These are phyloP conservation scores for Bassia scoparia DNA, from an alignment of 148 eudicot species.

Conservation along the genomic window DNA sequence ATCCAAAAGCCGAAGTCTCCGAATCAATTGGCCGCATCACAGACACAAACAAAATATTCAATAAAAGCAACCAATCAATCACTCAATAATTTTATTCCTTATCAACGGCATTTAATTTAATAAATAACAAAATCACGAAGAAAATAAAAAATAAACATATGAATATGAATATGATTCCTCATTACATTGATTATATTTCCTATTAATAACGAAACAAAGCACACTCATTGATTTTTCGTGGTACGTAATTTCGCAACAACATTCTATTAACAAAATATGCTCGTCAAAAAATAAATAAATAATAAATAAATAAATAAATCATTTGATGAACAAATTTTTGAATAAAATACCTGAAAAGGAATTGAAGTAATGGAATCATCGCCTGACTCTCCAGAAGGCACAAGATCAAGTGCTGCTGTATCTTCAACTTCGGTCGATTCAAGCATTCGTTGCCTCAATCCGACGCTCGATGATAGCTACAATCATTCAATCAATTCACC, in stretches of 20 bases:
- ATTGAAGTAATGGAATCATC: constrained; percentile 51
- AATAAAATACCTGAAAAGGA: constrained; percentile 68
- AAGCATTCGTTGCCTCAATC: constrained; percentile 35
- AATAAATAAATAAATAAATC: too few relatives aligned
- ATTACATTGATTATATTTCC: too few relatives aligned
- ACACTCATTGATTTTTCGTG: neutral
- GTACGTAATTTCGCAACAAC: neutral
- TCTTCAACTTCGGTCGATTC: constrained; percentile 31
- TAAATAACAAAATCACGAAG: neutral
- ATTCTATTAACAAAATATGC: too few relatives aligned
- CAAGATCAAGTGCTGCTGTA: constrained; percentile 34
- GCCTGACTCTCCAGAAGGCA: constrained; percentile 64
- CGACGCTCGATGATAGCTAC: constrained; percentile 33
- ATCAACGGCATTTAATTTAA: neutral
- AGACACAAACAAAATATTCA: neutral
- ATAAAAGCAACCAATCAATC: neutral
- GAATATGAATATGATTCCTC: too few relatives aligned
- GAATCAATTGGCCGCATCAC: neutral
- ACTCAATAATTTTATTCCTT: too few relatives aligned
- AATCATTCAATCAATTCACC: neutral
- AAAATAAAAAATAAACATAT: too few relatives aligned
- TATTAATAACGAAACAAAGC: neutral
- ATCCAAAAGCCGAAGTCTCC: neutral
- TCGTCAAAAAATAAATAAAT: too few relatives aligned
- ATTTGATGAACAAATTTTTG: too few relatives aligned